Evolutionary conservation across 257 asterid genomes (phyloP).

Genomic region (Solanum gracilifrons): DNA sequence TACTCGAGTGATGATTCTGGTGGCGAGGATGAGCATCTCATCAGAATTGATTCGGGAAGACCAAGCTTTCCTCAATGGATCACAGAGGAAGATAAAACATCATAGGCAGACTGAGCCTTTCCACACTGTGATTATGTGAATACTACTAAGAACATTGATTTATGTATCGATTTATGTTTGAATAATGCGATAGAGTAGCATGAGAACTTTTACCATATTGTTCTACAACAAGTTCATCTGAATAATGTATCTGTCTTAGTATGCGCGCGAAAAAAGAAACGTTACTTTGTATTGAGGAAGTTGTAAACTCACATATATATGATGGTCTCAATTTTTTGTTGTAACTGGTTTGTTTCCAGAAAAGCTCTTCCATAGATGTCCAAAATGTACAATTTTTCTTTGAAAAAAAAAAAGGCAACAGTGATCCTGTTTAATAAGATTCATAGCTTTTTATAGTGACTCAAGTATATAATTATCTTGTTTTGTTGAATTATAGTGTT

Average conservation of each 20-base stretch:
- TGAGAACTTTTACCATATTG: neutral
- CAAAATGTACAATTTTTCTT: neutral
- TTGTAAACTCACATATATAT: neutral
- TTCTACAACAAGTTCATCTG: neutral
- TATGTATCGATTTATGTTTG: neutral
- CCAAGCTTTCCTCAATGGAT: neutral
- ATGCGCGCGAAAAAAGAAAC: neutral
- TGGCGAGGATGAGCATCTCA: conserved; percentile 60
- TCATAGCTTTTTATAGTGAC: neutral
- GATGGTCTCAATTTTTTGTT: neutral
- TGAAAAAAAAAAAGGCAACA: neutral
- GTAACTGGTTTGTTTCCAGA: neutral
- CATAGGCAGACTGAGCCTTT: neutral
- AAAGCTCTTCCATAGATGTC: neutral
- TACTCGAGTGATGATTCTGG: conserved; percentile 85
- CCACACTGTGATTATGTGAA: neutral
- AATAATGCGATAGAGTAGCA: neutral
- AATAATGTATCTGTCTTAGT: neutral
- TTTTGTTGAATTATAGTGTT: neutral
- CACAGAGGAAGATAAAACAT: neutral
- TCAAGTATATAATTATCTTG: neutral
- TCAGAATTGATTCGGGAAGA: conserved; percentile 79
- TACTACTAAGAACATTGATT: neutral
- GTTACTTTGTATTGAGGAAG: neutral
- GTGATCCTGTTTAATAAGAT: neutral